These are phyloP conservation scores for Diutina sp. DNA, from an alignment of 1,139 yeast species.

Conservation along the genomic window DNA sequence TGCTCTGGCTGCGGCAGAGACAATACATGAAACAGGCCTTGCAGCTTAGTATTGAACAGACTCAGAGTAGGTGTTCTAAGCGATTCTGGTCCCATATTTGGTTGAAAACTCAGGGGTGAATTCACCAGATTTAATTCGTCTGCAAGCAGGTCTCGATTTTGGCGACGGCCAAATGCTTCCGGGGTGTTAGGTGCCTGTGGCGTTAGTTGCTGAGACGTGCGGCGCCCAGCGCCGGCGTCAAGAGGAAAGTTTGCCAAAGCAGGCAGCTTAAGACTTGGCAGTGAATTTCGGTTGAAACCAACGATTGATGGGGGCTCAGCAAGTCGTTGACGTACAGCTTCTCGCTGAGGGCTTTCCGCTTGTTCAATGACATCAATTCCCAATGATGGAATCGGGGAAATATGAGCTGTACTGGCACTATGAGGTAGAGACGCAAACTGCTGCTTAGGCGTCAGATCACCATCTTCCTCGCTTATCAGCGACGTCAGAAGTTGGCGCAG, in stretches of 20 bases:
- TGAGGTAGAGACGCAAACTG: neutral
- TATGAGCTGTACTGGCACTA: neutral
- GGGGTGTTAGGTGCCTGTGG: neutral
- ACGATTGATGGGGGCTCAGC: neutral
- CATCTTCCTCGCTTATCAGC: neutral
- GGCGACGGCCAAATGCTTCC: neutral
- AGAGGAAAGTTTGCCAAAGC: neutral
- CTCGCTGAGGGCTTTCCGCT: neutral
- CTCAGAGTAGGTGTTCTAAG: neutral
- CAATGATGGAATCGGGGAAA: neutral
- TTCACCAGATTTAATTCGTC: neutral
- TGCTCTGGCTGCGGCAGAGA: slow-evolving; percentile 19
- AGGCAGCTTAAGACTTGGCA: neutral
- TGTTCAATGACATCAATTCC: neutral
- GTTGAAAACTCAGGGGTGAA: neutral
- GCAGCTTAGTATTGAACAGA: neutral
- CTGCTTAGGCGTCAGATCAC: slow-evolving; percentile 1
- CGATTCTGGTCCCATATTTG: neutral
- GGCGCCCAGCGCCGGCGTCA: neutral
- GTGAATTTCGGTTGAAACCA: neutral
- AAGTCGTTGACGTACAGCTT: neutral
- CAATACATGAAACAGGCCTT: neutral
- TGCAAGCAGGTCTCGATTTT: neutral
- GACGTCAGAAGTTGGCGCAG: neutral
- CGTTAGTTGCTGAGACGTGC: neutral